Evolutionary conservation across 2,329 filamentous ascomycete species (phyloP).

Genomic region (Dactylella cylindrospora): DNA sequence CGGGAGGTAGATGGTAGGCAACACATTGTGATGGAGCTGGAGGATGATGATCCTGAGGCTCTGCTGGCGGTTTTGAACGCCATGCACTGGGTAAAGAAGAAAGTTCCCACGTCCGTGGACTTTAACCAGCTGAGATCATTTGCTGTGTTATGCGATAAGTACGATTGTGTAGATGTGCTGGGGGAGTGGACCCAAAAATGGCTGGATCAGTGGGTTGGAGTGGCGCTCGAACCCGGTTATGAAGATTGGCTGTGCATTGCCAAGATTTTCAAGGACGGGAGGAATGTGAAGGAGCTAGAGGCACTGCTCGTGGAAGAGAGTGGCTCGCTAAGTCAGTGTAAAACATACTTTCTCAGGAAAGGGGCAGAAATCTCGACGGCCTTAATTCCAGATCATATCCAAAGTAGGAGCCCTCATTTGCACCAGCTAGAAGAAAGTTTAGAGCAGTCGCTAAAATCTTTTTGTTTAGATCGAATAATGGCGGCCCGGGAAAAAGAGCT

Average conservation of each 20-base stretch:
- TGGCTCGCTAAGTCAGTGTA: constrained; percentile 25
- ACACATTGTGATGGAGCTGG: constrained; percentile 20
- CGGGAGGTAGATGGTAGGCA: constrained; percentile 2
- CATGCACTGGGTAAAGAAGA: constrained; percentile 20
- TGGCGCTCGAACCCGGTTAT: constrained; percentile 23
- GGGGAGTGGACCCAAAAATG: constrained; percentile 23
- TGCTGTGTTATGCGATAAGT: constrained; percentile 41
- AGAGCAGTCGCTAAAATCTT: not conserved
- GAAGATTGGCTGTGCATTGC: constrained; percentile 42
- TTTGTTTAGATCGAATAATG: constrained; percentile 22
- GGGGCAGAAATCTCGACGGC: constrained; percentile 18
- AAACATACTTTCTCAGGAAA: constrained; percentile 21
- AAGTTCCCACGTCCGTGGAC: constrained; percentile 5
- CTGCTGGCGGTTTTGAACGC: constrained; percentile 21
- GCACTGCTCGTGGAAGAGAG: constrained; percentile 16
- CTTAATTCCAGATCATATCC: constrained; percentile 18
- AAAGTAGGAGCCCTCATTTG: constrained; percentile 13
- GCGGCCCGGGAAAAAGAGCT: constrained; percentile 7
- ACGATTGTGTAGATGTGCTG: constrained; percentile 36
- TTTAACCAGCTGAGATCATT: constrained; percentile 27
- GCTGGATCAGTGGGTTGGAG: constrained; percentile 24
- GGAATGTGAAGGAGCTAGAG: constrained; percentile 22
- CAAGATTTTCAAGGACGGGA: constrained; percentile 28
- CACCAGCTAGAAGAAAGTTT: not conserved
- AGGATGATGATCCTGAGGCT: constrained; percentile 34